Conservation (phyloP, 2,329 filamentous ascomycete species). For the Xylariaceae sp. region DNA sequence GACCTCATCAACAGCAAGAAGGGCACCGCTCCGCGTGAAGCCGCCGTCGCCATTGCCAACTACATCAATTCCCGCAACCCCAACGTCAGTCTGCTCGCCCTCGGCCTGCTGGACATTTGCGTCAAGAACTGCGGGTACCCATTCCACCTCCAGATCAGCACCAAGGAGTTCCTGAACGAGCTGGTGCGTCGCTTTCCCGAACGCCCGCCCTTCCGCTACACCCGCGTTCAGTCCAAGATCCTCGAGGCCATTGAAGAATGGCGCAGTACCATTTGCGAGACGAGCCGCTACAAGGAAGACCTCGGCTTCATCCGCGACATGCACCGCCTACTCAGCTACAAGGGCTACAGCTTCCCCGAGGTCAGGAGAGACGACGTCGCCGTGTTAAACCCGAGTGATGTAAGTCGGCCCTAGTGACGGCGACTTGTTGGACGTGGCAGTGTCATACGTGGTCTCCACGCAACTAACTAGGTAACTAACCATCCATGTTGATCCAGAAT, state of each 20-base stretch:
- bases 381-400: conserved; percentile 92
- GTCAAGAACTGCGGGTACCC: conserved; percentile 99
- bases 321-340: conserved; percentile 92
- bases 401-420: conserved; percentile 44
- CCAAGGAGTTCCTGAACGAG: conserved; percentile 98
- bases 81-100: conserved; percentile 84
- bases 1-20: conserved; percentile 98
- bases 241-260: conserved; percentile 97
- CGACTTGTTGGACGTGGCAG: not conserved
- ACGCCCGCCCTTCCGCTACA: conserved; percentile 77
- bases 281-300: conserved; percentile 95
- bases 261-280: conserved; percentile 97
- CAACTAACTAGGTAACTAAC: not conserved
- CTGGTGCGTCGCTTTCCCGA: conserved; percentile 94
- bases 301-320: conserved; percentile 95
- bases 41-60: conserved; percentile 85
- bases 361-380: conserved; percentile 90
- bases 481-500: conserved; percentile 51
- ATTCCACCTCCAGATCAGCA: conserved; percentile 96
- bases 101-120: conserved; percentile 93
- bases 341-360: conserved; percentile 93
- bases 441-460: not conserved
- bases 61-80: conserved; percentile 96
- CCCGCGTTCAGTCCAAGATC: conserved; percentile 85
- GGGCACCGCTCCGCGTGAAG: conserved; percentile 89